Evolutionary conservation across 1,284 basidiomycete genomes (phyloP).

Genomic region (Ustilago sp.): DNA sequence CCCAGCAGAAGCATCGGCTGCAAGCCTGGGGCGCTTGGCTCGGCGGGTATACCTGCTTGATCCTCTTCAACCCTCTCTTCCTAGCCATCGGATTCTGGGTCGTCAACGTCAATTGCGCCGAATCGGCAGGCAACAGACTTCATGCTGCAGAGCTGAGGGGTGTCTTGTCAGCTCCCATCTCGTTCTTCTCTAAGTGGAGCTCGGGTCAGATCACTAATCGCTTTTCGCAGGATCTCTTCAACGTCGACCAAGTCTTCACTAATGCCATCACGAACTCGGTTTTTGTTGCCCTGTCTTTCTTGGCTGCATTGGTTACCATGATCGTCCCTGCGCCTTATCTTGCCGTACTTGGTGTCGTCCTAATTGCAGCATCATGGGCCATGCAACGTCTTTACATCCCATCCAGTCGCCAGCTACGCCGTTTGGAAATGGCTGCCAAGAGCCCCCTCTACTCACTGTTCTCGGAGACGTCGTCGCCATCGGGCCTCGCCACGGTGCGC

Average conservation of each 20-base stretch:
- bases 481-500: slow-evolving; percentile 55
- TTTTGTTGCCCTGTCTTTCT: slow-evolving; percentile 9
- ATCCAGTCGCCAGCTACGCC: slow-evolving; percentile 51
- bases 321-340: slow-evolving; percentile 54
- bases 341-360: slow-evolving; percentile 15
- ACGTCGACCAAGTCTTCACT: slow-evolving; percentile 42
- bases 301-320: slow-evolving; percentile 35
- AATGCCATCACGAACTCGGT: slow-evolving; percentile 31
- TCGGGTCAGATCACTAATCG: slow-evolving; percentile 56
- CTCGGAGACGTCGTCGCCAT: slow-evolving; percentile 45
- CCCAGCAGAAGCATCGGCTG: slow-evolving; percentile 34
- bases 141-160: slow-evolving; percentile 39
- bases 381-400: slow-evolving; percentile 56
- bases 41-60: slow-evolving; percentile 19
- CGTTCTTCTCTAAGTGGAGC: slow-evolving; percentile 49
- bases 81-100: slow-evolving; percentile 26
- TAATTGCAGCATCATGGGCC: slow-evolving; percentile 18
- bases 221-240: slow-evolving; percentile 59
- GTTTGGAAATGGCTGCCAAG: slow-evolving; percentile 56
- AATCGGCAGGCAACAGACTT: slow-evolving; percentile 37
- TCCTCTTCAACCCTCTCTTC: slow-evolving; percentile 10
- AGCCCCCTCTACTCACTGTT: slow-evolving; percentile 55
- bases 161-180: slow-evolving; percentile 43
- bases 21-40: slow-evolving; percentile 26
- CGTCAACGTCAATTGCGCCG: slow-evolving; percentile 8